Evolutionary conservation across 768 basidiomycete species (phyloP), one percentile per base, ranked within the genome.

Genomic region (Tulasnella sp.): DNA sequence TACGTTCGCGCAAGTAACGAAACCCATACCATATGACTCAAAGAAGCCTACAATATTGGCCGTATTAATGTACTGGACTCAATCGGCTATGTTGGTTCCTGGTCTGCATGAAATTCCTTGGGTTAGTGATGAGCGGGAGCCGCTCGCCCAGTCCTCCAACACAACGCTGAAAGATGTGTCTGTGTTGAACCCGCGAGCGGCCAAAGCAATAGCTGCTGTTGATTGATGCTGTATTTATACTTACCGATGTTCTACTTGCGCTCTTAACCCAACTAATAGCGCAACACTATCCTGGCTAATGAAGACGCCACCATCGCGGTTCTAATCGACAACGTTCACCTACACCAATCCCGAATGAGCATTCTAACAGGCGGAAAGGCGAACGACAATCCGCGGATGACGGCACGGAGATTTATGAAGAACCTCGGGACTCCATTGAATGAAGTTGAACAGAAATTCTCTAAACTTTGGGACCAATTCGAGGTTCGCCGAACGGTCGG

Each of bases 21-120:
- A 31, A 11, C 31, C 73, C 18, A 41, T 74, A 24, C 73, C 73
- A 18, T 74, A 34, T 28, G 73, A 74, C 44, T 41, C 40, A 41
- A 74, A 41, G 37, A 37, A 74, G 31, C 73, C 73, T 1, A 75
- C 73, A 4, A 22, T 75, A 9, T 40, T 75, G 73, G 73, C 40
- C 1, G 4, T 40, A 6, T 34, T 75, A 20, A 41, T 75, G 41
- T 75, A 75, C 37, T 75, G 73, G 73, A 44, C 73, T 12, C 41
- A 75, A 16, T 44, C 73, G 41, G 73, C 40, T 42, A 75, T 75
- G 73, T 42, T 75, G 40, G 73, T 75, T 40, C 41, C 73, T 2
- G 73, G 40, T 37, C 40, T 75, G 9, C 46, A 75, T 6, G 37
- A 16, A 28, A 75, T 75, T 31, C 73, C 73, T 48, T 41, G 40